Evolutionary conservation across 345 rosid genomes (phyloP), one percentile per base, ranked within the genome.

Genomic region (Salix viminalis): DNA sequence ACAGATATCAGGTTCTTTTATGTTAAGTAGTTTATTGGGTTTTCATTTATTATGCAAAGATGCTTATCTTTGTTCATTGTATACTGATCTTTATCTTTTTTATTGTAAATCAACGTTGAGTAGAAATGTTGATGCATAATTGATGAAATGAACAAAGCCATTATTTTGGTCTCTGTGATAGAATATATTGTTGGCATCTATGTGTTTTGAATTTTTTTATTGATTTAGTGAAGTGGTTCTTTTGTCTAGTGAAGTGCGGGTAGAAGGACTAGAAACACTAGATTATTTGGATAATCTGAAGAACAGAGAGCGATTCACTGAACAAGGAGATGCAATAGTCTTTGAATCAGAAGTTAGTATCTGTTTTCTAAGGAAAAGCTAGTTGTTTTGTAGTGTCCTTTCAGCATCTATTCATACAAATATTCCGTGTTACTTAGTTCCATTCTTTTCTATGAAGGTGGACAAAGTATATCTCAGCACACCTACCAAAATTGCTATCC

Each of bases 391-490:
- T 12, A 61, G 23, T 12, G 26, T 14, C 28, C 12, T 46, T 50
- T 26, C 36, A 10, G 41, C 7, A 24, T 79, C 26, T 37, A 2
- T 37, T 68, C 41, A n/a, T 34, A 32, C 7, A 52, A 52, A 61
- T 58, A 41, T 70, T 75, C 12, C 7, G 16, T 71, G 70, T 60
- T 46, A 37, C 65, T 50, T 19, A 48, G 15, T 50, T 15, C 14
- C 37, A 2, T 46, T 32, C 39, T 48, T 18, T 70, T 52, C 54
- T 67, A 32, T 69, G 44, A 69, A 89, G 98, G 85, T 87, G 80
- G 97, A 95, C 83, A 90, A 88, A 85, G 82, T 93, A 74, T 93
- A 93, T 80, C 92, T 93, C 71, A 89, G 93, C 75, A 90, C 96
- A 61, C 97, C 97, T 52, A 82, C 81, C 6, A 82, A 82, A 68